Conservation (phyloP, 2,329 filamentous ascomycete species). For the Nemania bipapillata region DNA sequence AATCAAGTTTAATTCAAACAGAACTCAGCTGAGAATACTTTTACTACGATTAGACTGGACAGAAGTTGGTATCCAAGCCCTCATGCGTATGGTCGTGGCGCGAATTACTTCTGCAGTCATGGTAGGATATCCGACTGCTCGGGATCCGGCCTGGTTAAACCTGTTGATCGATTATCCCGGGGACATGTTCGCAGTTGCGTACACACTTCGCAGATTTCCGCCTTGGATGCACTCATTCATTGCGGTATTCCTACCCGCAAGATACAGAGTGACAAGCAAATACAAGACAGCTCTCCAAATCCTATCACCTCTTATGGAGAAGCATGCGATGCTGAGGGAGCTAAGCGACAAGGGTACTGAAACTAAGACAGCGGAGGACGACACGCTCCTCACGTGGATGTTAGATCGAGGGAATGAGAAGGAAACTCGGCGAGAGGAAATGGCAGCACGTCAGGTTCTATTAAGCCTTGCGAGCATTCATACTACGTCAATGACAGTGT, state of each 20-base stretch:
- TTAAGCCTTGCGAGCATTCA: conserved; percentile 31
- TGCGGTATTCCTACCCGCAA: conserved; percentile 54
- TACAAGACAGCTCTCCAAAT: neutral
- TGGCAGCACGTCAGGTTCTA: conserved; percentile 25
- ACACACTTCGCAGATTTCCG: conserved; percentile 36
- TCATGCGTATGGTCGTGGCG: conserved; percentile 32
- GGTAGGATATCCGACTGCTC: conserved; percentile 32
- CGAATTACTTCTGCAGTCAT: conserved; percentile 37
- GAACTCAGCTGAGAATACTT: too few relatives aligned
- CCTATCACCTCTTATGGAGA: neutral
- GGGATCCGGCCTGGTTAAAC: conserved; percentile 36
- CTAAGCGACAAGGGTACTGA: conserved; percentile 1
- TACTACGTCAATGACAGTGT: conserved; percentile 11
- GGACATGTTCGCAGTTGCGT: conserved; percentile 32
- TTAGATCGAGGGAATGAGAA: conserved; percentile 24
- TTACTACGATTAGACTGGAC: conserved; percentile 23
- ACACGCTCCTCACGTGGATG: conserved; percentile 37
- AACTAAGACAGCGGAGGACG: conserved; percentile 23
- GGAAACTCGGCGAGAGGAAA: conserved; percentile 17
- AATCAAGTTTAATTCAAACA: too few relatives aligned
- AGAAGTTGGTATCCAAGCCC: conserved; percentile 29
- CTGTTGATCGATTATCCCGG: conserved; percentile 34
- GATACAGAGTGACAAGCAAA: conserved; percentile 12
- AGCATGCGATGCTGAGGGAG: too few relatives aligned
- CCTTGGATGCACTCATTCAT: conserved; percentile 29